Evolutionary conservation across 1,139 yeast genomes (phyloP), one percentile per base, ranked within the genome.

Genomic region (Hansenula lynferdii): DNA sequence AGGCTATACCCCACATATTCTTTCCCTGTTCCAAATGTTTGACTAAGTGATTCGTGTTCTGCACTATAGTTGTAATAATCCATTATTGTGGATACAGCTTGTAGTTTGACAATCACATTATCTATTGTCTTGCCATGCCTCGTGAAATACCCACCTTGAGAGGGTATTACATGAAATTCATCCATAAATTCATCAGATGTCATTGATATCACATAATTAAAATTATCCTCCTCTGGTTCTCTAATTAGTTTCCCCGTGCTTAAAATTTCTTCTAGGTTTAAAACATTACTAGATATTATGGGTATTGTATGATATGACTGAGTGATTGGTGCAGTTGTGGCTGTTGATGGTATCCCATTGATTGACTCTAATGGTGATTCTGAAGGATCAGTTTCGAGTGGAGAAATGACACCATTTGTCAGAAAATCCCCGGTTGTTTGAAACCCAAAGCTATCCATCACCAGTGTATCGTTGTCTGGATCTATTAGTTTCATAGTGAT

Each of bases 221-320:
- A 28, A 19, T 28, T 28, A 18, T 28, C 31, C 19, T 18, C 31
- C 14, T 28, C 31, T 4, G 31, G 31, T 19, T 28, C 31, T 14
- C 23, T 20, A 7, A 28, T 18, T 6, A 28, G 15, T n/a, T 28
- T 12, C 15, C 26, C 26, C 3, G 19, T 16, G 3, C 4, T 14
- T 16, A 28, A 4, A 5, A 28, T 28, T 6, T 20, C 23, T 20
- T 28, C 31, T 15, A 28, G 11, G 16, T 28, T 19, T 8, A 28
- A 3, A 9, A 28, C 31, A 28, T 28, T n/a, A 11, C n/a, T 11
- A 2, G 31, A n/a, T 20, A 28, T 20, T 8, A 2, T n/a, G 5
- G 23, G 14, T 5, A 12, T 14, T 5, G 20, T 6, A 19, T 19
- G 20, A 19, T 28, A 28, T 4, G 31, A n/a, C n/a, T n/a, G 16